Evolutionary conservation across 2,329 filamentous ascomycete species (phyloP), one percentile per base, ranked within the genome.

Genomic region (Phoma sp.): DNA sequence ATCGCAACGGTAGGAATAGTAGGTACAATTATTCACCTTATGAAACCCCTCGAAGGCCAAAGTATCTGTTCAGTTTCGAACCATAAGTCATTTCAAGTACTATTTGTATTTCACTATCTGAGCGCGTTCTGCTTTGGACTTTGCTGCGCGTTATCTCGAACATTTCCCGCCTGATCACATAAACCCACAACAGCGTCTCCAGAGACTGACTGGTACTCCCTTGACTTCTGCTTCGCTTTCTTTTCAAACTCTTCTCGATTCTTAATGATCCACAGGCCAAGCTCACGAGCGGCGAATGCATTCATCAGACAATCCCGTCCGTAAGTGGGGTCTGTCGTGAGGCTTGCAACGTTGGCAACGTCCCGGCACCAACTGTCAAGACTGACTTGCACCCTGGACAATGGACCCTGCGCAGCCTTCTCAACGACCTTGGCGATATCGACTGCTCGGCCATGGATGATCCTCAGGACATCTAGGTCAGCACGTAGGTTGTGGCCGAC

Each of bases 281-380:
- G 60, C 61, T 83, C 80, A 7, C 82, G 74, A 0, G 77, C 72
- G 0, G 82, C 81, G 30, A 80, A 73, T 0, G 80, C 77, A 67
- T 83, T 79, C 60, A 83, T 79, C 4, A 83, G 58, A 41, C 76
- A 77, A 63, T 80, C 76, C 44, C 83, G 81, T 1, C 80, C 78
- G 2, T 60, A 62, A 4, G 39, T 33, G 1, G 57, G 47, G 50
- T 69, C 58, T 2, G 37, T 56, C 22, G 49, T 52, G 18, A 72
- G 52, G 2, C 33, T 25, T 3, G 54, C 44, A 18, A 60, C 40
- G 2, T 40, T 41, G 1, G 57, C 47, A 22, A 66, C 62, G 11
- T 67, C 59, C 7, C 66, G 64, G 37, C 59, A 66, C 46, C 72
- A 50, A 36, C 62, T 69, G 11, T 73, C 68, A 5, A 75, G 54